These are phyloP conservation scores for Populus hybrid DNA, from an alignment of 441 rosid genomes.

Conservation along the genomic window DNA sequence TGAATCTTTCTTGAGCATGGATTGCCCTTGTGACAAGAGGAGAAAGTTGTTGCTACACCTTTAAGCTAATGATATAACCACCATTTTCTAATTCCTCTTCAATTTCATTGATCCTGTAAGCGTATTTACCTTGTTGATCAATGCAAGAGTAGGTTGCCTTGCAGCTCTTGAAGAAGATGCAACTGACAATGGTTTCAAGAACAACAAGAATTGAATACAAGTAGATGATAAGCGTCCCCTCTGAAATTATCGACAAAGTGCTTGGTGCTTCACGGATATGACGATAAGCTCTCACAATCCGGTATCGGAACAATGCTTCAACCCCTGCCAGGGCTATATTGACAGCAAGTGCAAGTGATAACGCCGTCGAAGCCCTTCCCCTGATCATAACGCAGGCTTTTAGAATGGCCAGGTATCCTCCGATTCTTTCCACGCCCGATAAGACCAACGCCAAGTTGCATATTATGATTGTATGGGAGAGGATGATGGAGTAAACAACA, in stretches of 20 bases:
- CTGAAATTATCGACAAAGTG: constrained; percentile 34
- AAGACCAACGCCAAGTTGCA: constrained; percentile 66
- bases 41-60: constrained; percentile 24
- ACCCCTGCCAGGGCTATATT: constrained; percentile 51
- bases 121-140: constrained; percentile 17
- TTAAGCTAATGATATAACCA: constrained; percentile 25
- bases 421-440: constrained; percentile 44
- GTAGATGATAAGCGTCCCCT: constrained; percentile 57
- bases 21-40: background rate
- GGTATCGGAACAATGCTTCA: constrained; percentile 65
- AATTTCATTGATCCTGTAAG: constrained; percentile 33
- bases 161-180: constrained; percentile 56
- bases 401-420: constrained; percentile 53
- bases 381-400: constrained; percentile 53
- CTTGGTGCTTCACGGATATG: constrained; percentile 19
- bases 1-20: background rate
- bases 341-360: constrained; percentile 56
- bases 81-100: constrained; percentile 6
- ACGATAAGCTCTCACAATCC: constrained; percentile 37
- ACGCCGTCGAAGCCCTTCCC: constrained; percentile 58
- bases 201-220: constrained; percentile 60
- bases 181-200: constrained; percentile 56
- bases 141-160: constrained; percentile 15
- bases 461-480: constrained; percentile 60
- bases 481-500: constrained; percentile 55